Evolutionary conservation across 1,284 basidiomycete species (phyloP).

Genomic region (Hymenochaete sp.): DNA sequence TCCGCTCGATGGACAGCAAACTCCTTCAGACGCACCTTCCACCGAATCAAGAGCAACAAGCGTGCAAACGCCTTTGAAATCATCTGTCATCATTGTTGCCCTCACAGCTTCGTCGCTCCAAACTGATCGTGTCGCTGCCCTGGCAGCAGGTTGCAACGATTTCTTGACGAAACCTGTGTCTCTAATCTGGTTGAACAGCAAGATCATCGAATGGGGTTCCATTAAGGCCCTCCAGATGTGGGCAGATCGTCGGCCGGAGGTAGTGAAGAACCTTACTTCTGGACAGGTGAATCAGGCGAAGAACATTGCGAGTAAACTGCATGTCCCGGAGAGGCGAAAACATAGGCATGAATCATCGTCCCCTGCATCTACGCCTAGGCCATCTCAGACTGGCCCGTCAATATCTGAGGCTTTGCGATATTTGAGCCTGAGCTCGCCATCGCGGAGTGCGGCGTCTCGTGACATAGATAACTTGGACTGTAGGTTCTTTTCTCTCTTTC

Average conservation of each 20-base stretch:
- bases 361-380: background rate
- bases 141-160: constrained; percentile 98
- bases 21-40: constrained; percentile 43
- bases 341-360: no score
- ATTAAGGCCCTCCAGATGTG: constrained; percentile 85
- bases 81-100: constrained; percentile 97
- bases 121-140: constrained; percentile 88
- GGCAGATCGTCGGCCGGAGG: constrained; percentile 67
- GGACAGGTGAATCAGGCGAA: constrained; percentile 58
- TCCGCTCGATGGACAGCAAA: constrained; percentile 46
- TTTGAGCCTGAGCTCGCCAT: constrained; percentile 11
- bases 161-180: constrained; percentile 98
- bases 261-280: constrained; percentile 40
- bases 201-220: constrained; percentile 97
- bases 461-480: constrained; percentile 5
- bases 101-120: constrained; percentile 91
- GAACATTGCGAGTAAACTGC: constrained; percentile 56
- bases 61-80: constrained; percentile 60
- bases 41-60: constrained; percentile 36
- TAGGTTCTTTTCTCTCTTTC: background rate
- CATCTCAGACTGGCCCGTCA: background rate
- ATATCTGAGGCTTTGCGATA: constrained; percentile 12
- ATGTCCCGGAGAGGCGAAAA: constrained; percentile 48
- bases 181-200: constrained; percentile 92
- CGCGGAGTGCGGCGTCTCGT: background rate